Base-by-base conservation (phyloP, 2,329 filamentous ascomycete genomes). In the Cryphonectria nitschkei region DNA sequence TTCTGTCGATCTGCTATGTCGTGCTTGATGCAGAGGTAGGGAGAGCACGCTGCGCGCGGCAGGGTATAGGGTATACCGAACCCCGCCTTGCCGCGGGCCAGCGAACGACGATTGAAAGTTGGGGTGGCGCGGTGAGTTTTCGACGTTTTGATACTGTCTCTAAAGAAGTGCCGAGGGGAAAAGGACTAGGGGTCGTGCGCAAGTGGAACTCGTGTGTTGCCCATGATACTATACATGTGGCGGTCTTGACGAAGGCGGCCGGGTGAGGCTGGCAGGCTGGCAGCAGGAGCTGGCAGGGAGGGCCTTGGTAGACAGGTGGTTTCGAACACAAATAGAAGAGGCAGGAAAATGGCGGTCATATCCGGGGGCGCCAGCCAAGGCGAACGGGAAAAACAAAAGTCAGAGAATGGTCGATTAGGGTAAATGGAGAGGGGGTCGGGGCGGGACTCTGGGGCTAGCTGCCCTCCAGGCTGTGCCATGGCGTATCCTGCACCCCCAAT, bases 291-390 rank as follows among this genome's bases (percentile, higher is more conserved):
- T 60, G 63, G 61, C 70, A 72, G 70, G 70, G 70, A 72, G 39
- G 50, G 32, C 70, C 70, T 70, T 52, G 68, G 65, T 60, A 58
- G 32, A 43, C 13, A 16, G 50, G 50, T 41, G n/a, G 64, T 62
- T 70, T 68, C 62, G 61, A 54, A 65, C 60, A 67, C 70, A 68
- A 68, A 70, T 68, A 61, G 70, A 68, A 65, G 68, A 52, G 26
- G 67, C 41, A 65, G 62, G 56, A 60, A 37, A 65, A 63, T 32
- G 64, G 54, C 70, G 70, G 70, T 72, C 70, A 72, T 72, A 50
- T 72, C 70, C 70, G 70, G 39, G 39, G 37, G n/a, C 37, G 37
- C 60, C 32, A 43, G 19, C 32, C 61, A 68, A 41, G 54, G 41
- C 64, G 69, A 65, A 50, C 34, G 34, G 34, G 8, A 9, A n/a